Base-by-base conservation (phyloP, 2,329 filamentous ascomycete species). In the Amylocarpus encephaloides region DNA sequence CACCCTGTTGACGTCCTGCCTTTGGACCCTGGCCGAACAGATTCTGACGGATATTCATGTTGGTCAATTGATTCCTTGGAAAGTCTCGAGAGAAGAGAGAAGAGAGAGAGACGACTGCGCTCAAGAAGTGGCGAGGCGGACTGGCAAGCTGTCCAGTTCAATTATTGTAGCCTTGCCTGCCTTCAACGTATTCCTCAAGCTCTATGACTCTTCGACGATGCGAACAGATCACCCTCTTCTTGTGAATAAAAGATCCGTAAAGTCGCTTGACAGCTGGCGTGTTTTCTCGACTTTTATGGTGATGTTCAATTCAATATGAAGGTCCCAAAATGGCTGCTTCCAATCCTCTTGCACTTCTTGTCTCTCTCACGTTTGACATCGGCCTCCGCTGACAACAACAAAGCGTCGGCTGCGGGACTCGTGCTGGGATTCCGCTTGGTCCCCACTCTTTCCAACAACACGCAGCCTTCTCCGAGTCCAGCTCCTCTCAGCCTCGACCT, bases 11-110 rank as follows among this genome's bases (percentile, higher is more conserved):
- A 54, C 64, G 56, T 43, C 67, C 59, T 43, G 63, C 56, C 49
- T 63, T 67, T 26, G 68, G 65, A 6, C 69, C 67, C 54, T 68
- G 67, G 40, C 72, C 70, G 54, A 73, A 72, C 36, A 75, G 67
- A 56, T 72, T 73, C 60, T 73, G 70, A 53, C 71, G 64, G 54
- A 62, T 59, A 46, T 64, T 60, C 63, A 65, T 65, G 33, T 33
- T 49, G 42, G 19, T 30, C 11, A 15, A 6, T 22, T 13, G 18
- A 19, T 12, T 19, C 3, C 7, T 26, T 26, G 22, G 38, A 41
- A 12, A 19, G 5, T 41, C 3, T 16, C 34, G 3, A 36, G 15
- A 10, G 3, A 13, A 36, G 12, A 36, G 34, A 36, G 34, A 16
- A 36, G 34, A 36, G 34, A 36, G 34, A 16, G 11, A 10, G 34